phyloP scores from a whole-genome alignment of 768 basidiomycete genomes.

The Lactarius quietus region DNA sequence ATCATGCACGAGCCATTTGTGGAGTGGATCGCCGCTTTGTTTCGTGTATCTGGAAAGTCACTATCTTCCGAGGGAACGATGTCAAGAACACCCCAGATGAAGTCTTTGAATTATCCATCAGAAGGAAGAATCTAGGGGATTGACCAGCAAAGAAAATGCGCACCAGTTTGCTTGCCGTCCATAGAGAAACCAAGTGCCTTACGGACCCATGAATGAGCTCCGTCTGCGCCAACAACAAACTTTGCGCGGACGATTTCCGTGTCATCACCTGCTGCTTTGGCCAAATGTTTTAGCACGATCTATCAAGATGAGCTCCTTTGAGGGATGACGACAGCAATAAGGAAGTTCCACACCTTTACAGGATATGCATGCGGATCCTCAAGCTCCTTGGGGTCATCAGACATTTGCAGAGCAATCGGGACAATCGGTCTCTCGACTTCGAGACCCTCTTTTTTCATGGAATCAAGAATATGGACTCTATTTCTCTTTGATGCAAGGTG shows the following conservation, averaged over 20 bases:
- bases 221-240: slow-evolving; percentile 76
- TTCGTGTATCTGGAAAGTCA: slow-evolving; percentile 53
- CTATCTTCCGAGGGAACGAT: slow-evolving; percentile 40
- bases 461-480: slow-evolving; percentile 58
- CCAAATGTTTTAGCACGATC: slow-evolving; percentile 46
- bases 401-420: slow-evolving; percentile 48
- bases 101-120: slow-evolving; percentile 42
- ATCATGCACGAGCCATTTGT: slow-evolving; percentile 47
- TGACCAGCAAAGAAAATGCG: background rate
- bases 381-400: slow-evolving; percentile 40
- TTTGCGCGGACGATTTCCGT: slow-evolving; percentile 64
- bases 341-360: slow-evolving; percentile 31
- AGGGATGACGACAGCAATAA: background rate
- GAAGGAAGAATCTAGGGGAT: background rate
- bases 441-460: slow-evolving; percentile 46
- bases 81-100: slow-evolving; percentile 83
- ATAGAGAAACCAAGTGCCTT: slow-evolving; percentile 60
- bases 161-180: slow-evolving; percentile 68
- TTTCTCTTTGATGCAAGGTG: slow-evolving; percentile 61
- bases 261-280: slow-evolving; percentile 34
- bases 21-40: slow-evolving; percentile 48
- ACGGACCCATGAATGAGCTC: slow-evolving; percentile 82
- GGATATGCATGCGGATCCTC: slow-evolving; percentile 39
- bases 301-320: slow-evolving; percentile 24
- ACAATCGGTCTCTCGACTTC: slow-evolving; percentile 49